These are phyloP conservation scores for Zizania palustris DNA, from an alignment of 202 grass and related monocot species.

Conservation along the genomic window DNA sequence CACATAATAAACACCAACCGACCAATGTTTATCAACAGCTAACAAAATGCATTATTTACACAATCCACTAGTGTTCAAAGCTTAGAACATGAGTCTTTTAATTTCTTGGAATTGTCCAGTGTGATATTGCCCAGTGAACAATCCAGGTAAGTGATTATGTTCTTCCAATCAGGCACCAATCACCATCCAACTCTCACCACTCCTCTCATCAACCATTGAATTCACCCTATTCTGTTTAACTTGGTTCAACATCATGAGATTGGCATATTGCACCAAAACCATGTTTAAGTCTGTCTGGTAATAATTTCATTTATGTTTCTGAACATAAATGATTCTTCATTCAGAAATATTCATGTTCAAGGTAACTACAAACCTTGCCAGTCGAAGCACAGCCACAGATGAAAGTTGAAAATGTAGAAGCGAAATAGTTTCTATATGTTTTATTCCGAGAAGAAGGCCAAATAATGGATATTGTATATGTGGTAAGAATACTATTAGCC, in stretches of 20 bases:
- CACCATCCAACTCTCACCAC: not conserved
- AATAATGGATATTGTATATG: slow-evolving; percentile 10
- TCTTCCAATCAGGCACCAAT: not conserved
- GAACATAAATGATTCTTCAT: slow-evolving; percentile 1
- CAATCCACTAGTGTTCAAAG: slow-evolving; percentile 28
- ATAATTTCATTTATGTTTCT: slow-evolving; percentile 3
- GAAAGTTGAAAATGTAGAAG: not conserved
- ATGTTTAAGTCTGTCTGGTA: not conserved
- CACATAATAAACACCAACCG: slow-evolving; percentile 8
- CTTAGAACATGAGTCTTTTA: slow-evolving; percentile 27
- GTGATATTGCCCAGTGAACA: not conserved
- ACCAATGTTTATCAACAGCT: not conserved
- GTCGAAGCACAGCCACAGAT: slow-evolving; percentile 7
- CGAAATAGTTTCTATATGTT: not conserved
- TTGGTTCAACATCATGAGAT: slow-evolving; percentile 13
- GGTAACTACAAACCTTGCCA: not conserved
- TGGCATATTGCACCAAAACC: slow-evolving; percentile 20
- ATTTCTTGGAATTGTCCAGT: slow-evolving; percentile 11
- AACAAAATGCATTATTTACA: slow-evolving; percentile 24
- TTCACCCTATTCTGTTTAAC: slow-evolving; percentile 5
- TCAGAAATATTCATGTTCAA: slow-evolving; percentile 25
- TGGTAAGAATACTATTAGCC: not conserved
- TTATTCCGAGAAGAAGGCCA: not conserved
- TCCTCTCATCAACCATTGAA: not conserved
- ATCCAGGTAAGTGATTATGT: not conserved